These are phyloP conservation scores for Yamadazyma dushanensis DNA, from an alignment of 1,139 yeast genomes.

Conservation along the genomic window DNA sequence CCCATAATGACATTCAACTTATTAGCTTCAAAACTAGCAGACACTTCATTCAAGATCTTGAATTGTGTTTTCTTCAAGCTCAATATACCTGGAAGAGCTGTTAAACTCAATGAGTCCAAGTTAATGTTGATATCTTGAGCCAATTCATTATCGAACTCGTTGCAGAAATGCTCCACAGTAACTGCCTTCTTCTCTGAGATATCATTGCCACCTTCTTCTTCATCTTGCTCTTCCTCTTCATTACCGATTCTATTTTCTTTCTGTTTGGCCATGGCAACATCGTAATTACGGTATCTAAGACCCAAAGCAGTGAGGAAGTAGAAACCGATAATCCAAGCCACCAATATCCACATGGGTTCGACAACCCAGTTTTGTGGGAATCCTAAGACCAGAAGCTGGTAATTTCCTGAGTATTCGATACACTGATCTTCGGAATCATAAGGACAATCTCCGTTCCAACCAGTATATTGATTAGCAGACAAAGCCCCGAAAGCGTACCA, in stretches of 20 bases:
- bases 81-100: slow-evolving; percentile 8
- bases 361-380: slow-evolving; percentile 66
- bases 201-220: not conserved
- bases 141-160: slow-evolving; percentile 19
- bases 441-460: slow-evolving; percentile 59
- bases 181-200: not conserved
- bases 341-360: slow-evolving; percentile 60
- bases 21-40: slow-evolving; percentile 59
- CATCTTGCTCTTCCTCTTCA: slow-evolving; percentile 21
- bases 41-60: slow-evolving; percentile 42
- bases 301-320: slow-evolving; percentile 48
- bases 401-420: slow-evolving; percentile 51
- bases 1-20: slow-evolving; percentile 85
- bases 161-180: not conserved
- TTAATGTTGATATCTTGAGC: slow-evolving; percentile 18
- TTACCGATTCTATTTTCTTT: slow-evolving; percentile 35
- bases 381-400: slow-evolving; percentile 58
- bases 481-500: slow-evolving; percentile 81
- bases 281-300: slow-evolving; percentile 49
- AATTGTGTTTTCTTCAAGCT: slow-evolving; percentile 10
- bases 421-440: slow-evolving; percentile 26
- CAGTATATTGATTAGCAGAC: slow-evolving; percentile 63
- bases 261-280: slow-evolving; percentile 52
- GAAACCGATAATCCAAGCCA: slow-evolving; percentile 62
- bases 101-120: slow-evolving; percentile 16